Evolutionary conservation across 208 protist species (phyloP).

Genomic region (Leishmania tropica): DNA sequence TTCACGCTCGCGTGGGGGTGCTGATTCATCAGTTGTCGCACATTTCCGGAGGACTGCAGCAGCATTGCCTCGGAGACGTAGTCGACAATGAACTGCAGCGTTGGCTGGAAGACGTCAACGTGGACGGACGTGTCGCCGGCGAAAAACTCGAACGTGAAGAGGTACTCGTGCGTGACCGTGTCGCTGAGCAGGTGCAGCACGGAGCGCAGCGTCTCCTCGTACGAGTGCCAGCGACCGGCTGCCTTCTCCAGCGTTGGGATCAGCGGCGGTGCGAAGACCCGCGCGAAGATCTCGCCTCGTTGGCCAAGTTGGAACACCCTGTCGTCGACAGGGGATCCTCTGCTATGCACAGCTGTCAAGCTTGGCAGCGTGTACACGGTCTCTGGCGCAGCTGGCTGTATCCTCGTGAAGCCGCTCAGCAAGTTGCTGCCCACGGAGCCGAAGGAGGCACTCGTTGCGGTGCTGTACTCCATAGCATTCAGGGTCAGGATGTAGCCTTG

Average conservation of each 20-base stretch:
- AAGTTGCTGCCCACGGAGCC: conserved; percentile 17
- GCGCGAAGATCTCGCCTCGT: conserved; percentile 52
- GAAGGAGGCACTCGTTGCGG: conserved; percentile 17
- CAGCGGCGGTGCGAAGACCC: conserved; percentile 61
- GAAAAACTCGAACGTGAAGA: conserved; percentile 89
- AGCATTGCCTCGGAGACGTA: conserved; percentile 83
- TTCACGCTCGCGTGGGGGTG: conserved; percentile 55
- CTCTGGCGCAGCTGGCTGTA: conserved; percentile 25
- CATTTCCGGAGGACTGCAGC: conserved; percentile 36
- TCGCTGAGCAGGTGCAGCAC: conserved; percentile 71
- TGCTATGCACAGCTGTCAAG: conserved; percentile 39
- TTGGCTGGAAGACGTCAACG: conserved; percentile 74
- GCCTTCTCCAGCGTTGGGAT: conserved; percentile 75
- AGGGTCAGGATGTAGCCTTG: conserved; percentile 78
- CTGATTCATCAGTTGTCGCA: conserved; percentile 46
- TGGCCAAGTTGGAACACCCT: conserved; percentile 50
- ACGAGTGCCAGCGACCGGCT: conserved; percentile 54
- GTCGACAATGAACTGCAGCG: conserved; percentile 81
- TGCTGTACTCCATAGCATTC: conserved; percentile 73
- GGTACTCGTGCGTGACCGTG: conserved; percentile 87
- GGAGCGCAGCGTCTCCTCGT: conserved; percentile 88
- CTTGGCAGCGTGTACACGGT: conserved; percentile 53
- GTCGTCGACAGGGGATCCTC: conserved; percentile 1
- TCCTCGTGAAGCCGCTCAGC: conserved; percentile 17
- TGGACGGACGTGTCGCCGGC: conserved; percentile 81